phyloP scores from a whole-genome alignment of 306 rosid genomes.

The Vigna mungo region DNA sequence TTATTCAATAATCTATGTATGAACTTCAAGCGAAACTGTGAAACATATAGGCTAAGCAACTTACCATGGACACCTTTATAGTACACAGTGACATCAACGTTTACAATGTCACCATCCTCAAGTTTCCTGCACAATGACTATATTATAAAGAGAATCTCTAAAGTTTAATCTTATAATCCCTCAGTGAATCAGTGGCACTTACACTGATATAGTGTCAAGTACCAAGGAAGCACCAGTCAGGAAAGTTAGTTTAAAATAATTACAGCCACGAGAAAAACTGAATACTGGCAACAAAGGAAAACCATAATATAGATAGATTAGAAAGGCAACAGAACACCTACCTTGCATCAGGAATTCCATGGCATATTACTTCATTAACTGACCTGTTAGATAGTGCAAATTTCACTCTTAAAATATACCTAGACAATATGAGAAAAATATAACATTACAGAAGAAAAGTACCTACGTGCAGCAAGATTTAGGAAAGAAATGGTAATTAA shows the following conservation, averaged over 20 bases:
- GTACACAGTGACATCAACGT: conserved; percentile 85
- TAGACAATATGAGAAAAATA: conserved; percentile 9
- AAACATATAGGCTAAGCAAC: conserved; percentile 26
- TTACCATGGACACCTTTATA: conserved; percentile 92
- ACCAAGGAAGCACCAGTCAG: background rate
- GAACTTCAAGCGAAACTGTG: background rate
- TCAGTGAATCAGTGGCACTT: background rate
- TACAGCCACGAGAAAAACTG: background rate
- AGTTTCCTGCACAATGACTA: conserved; percentile 67
- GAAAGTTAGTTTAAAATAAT: background rate
- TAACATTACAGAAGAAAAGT: conserved; percentile 52
- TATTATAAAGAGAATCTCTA: conserved; percentile 26
- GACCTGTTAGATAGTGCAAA: conserved; percentile 59
- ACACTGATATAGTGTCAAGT: conserved; percentile 14
- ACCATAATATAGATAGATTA: background rate
- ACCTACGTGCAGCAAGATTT: conserved; percentile 99
- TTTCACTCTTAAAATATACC: conserved; percentile 34
- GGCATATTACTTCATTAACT: background rate
- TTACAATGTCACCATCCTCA: conserved; percentile 95
- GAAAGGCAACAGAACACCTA: conserved; percentile 18
- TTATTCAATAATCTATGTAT: conserved; percentile 1
- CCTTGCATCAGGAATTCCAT: conserved; percentile 71
- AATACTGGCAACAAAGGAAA: background rate
- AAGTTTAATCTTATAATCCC: conserved; percentile 11
- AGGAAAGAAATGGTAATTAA: conserved; percentile 90